Conservation (phyloP, 768 basidiomycete species). For the Udeniomyces megalosporus region DNA sequence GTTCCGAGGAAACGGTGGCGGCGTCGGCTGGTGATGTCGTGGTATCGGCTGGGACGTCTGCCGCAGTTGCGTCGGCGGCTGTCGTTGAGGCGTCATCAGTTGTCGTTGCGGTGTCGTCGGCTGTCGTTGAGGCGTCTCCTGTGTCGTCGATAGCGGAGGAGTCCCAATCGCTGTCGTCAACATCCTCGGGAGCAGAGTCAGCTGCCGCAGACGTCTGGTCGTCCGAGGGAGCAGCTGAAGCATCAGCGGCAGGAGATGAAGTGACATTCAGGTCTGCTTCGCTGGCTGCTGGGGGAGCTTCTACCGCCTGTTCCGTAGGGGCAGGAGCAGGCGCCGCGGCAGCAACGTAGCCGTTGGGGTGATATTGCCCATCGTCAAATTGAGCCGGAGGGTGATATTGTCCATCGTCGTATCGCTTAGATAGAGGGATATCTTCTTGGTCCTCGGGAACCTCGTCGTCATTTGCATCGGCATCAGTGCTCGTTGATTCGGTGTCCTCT, state of each 20-base stretch:
- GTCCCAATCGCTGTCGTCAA: no score
- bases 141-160: no score
- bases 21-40: no score
- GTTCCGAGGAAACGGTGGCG: no score
- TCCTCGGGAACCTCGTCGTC: constrained; percentile 11
- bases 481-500: no score
- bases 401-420: constrained; percentile 1
- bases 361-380: constrained; percentile 7
- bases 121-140: neutral
- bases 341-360: neutral
- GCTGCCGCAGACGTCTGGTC: no score
- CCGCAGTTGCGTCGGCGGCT: constrained; percentile 7
- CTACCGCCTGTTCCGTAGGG: neutral
- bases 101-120: constrained; percentile 5
- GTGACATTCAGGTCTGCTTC: no score
- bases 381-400: neutral
- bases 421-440: neutral
- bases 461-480: neutral
- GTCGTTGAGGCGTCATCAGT: neutral
- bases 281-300: no score
- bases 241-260: no score
- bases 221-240: no score
- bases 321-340: neutral
- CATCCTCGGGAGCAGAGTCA: no score
- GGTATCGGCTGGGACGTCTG: no score